Evolutionary conservation across 306 rosid genomes (phyloP), one percentile per base, ranked within the genome.

Genomic region (Trichosanthes truncata): DNA sequence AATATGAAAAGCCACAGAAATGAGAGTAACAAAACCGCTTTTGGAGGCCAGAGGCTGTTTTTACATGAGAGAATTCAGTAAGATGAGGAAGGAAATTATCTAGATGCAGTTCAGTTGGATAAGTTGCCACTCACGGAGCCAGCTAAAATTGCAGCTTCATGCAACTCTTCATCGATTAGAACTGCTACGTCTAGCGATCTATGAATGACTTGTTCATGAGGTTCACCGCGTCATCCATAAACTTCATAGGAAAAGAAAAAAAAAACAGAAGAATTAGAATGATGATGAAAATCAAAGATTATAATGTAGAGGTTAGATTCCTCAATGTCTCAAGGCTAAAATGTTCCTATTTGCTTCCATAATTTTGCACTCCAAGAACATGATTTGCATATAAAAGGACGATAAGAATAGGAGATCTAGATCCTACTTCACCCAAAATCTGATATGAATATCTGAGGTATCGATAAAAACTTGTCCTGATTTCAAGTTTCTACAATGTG

Each of bases 131-230:
- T 46, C 77, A 49, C 60, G 18, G 77, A 73, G 77, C 77, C 41
- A 48, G 77, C 77, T 7, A 26, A 73, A 48, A 25, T 73, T 48
- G 77, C 53, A 73, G 77, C 60, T 48, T 46, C 77, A 14, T 15
- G 59, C 60, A 73, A 73, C 77, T 25, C 55, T 43, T 43, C 11
- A 13, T 71, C 13, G 3, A 41, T 71, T 45, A 1, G 4, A 48
- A 73, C 77, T 48, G n/a, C 38, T 26, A 73, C 21, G 38, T 45
- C 52, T 84, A 94, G 56, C 94, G 97, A 80, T 94, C 98, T 73
- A 90, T 87, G 68, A 92, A 94, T 33, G 98, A 92, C 83, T 91
- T 94, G 82, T 94, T 89, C 98, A 94, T 94, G 48, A 94, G 97
- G 74, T 83, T 87, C 72, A 94, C 96, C 0, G 98, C 98, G 2